Percentiles rank a stretch among this genome's conserved stretches.
Evolutionary conservation across 108 stramenopile genomes (phyloP).

Genomic region (Cylindrotheca closterium): DNA sequence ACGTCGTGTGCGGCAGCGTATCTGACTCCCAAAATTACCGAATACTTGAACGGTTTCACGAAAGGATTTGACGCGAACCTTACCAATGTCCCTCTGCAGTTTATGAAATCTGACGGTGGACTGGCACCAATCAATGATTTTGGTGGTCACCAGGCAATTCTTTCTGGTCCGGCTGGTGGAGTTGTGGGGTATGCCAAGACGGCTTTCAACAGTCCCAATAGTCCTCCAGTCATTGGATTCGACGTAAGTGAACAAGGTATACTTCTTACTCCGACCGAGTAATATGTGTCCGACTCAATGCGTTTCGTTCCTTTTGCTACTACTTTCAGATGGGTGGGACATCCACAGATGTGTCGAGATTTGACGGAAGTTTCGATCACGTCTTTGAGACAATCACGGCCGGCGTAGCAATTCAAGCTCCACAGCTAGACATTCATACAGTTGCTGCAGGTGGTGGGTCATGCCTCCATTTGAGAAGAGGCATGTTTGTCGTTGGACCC

Average conservation of each 20-base stretch:
- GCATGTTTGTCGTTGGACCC: conserved; percentile 96
- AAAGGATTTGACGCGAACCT: conserved; percentile 90
- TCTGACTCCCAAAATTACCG: conserved; percentile 91
- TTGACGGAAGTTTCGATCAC: conserved; percentile 87
- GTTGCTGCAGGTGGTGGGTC: conserved; percentile 95
- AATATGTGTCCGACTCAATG: too few relatives aligned
- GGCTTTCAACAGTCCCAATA: conserved; percentile 45
- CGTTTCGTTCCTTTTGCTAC: not conserved
- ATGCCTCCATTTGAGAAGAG: conserved; percentile 85
- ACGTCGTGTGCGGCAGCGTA: conserved; percentile 97
- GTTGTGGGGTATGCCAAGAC: conserved; percentile 99
- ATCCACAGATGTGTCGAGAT: conserved; percentile 91
- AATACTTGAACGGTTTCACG: conserved; percentile 82
- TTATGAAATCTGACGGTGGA: conserved; percentile 99
- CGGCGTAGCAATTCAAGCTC: conserved; percentile 93
- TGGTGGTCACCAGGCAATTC: conserved; percentile 94
- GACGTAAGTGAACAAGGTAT: conserved; percentile 57
- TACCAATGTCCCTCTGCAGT: conserved; percentile 76
- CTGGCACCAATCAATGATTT: conserved; percentile 92
- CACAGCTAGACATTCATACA: conserved; percentile 98
- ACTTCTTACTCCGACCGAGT: too few relatives aligned
- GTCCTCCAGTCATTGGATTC: conserved; percentile 94
- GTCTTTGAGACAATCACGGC: conserved; percentile 98
- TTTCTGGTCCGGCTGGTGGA: conserved; percentile 86
- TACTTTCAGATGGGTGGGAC: conserved; percentile 91